phyloP scores from a whole-genome alignment of 306 rosid species.

The Ochetophila trinervis region DNA sequence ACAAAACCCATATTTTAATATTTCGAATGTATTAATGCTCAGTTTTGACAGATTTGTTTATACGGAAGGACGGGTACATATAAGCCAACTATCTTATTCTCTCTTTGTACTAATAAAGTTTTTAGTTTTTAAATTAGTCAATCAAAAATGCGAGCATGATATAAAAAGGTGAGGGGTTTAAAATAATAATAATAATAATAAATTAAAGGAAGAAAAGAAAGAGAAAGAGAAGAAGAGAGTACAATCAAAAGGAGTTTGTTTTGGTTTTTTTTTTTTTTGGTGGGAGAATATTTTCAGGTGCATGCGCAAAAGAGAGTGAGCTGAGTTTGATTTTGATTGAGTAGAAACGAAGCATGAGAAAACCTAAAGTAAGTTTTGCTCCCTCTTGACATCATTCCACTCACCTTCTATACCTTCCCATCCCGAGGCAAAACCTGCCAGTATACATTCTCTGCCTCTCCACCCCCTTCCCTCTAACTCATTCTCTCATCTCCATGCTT shows the following conservation, averaged over 20 bases:
- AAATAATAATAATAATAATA: constrained; percentile 37
- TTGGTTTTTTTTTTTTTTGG: constrained; percentile 41
- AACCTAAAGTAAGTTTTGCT: constrained; percentile 91
- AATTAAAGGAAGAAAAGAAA: constrained; percentile 1
- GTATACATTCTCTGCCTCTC: constrained; percentile 54
- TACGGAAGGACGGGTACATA: constrained; percentile 27
- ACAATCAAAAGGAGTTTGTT: constrained; percentile 45
- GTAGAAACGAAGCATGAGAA: constrained; percentile 91
- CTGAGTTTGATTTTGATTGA: constrained; percentile 63
- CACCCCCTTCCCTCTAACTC: constrained; percentile 22
- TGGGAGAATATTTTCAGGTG: constrained; percentile 64
- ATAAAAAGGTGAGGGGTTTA: constrained; percentile 43
- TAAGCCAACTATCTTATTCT: constrained; percentile 77
- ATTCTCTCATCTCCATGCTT: constrained; percentile 9
- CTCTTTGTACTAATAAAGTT: background rate
- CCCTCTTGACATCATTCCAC: constrained; percentile 95
- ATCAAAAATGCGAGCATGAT: constrained; percentile 55
- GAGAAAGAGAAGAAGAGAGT: constrained; percentile 43
- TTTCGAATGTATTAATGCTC: background rate
- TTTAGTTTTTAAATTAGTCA: constrained; percentile 17
- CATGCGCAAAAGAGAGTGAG: constrained; percentile 20
- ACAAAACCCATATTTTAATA: too few relatives aligned
- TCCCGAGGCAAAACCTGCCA: constrained; percentile 78
- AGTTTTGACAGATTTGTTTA: constrained; percentile 3
- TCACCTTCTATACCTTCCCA: constrained; percentile 83